Base-by-base conservation (phyloP, 2,329 filamentous ascomycete species). In the Claviceps paspali region DNA sequence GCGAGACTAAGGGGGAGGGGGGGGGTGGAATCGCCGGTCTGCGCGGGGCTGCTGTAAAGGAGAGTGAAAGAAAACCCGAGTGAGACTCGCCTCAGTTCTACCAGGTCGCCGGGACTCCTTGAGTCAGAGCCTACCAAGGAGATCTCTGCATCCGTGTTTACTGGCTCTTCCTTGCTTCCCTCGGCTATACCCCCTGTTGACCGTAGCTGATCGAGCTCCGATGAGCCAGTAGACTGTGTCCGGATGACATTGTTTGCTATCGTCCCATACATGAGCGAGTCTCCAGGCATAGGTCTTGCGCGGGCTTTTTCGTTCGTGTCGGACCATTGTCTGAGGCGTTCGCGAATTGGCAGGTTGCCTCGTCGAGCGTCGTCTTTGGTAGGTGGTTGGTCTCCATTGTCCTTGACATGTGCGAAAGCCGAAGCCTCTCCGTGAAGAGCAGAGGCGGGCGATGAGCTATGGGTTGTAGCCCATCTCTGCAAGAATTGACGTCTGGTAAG, bases 21-120 rank as follows among this genome's bases (percentile, higher is more conserved):
- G 8, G 9, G 6, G 11, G 7, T 29, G 19, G 27, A n/a, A n/a
- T n/a, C n/a, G n/a, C n/a, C n/a, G n/a, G n/a, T n/a, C n/a, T n/a
- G n/a, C n/a, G n/a, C n/a, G n/a, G n/a, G n/a, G n/a, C n/a, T n/a
- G n/a, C n/a, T n/a, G n/a, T n/a, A n/a, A n/a, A n/a, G n/a, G n/a
- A n/a, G n/a, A n/a, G n/a, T n/a, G n/a, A n/a, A n/a, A 22, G 15
- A 23, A 7, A 9, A 11, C 10, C 24, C 2, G 3, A 23, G 28
- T 8, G 6, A 14, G 11, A 24, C 50, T 35, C 43, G 63, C 60
- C 52, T 58, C 41, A 71, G 45, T 46, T 73, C 69, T 18, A 74
- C 56, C 31, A 74, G 50, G 44, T 73, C 69, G 29, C 70, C 70
- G 2, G 65, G 53, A n/a, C 41, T 44, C 10, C 48, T 46, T 1